Evolutionary conservation across 192 early-diverging fungal species (phyloP).

Genomic region (Martensiomyces pterosporus): DNA sequence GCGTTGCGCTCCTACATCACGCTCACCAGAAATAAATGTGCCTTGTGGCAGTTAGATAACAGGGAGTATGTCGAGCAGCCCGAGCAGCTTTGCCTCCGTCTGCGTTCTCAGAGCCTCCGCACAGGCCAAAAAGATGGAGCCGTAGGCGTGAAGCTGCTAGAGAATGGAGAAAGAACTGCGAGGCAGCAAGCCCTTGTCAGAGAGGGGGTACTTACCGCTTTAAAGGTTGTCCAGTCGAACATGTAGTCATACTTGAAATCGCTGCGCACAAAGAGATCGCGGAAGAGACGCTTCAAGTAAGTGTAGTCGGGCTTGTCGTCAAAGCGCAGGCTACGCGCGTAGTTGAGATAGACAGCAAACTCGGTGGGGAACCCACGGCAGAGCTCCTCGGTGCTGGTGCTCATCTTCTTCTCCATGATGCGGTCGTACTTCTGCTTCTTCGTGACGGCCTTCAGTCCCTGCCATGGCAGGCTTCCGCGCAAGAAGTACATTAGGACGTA

Average conservation of each 20-base stretch:
- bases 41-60: too few relatives aligned
- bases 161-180: too few relatives aligned
- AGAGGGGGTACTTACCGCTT: conserved; percentile 28
- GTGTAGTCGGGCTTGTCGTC: conserved; percentile 91
- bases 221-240: conserved; percentile 80
- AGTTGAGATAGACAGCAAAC: conserved; percentile 85
- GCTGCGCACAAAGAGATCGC: conserved; percentile 77
- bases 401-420: conserved; percentile 92
- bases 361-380: conserved; percentile 82
- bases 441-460: conserved; percentile 83
- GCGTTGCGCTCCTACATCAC: conserved; percentile 41
- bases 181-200: neutral
- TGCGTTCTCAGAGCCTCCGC: too few relatives aligned
- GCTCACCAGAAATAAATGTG: too few relatives aligned
- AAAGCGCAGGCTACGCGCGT: conserved; percentile 77
- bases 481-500: conserved; percentile 92
- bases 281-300: conserved; percentile 83
- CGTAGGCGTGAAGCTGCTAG: too few relatives aligned
- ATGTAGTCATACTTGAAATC: conserved; percentile 84
- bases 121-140: too few relatives aligned
- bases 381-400: conserved; percentile 74
- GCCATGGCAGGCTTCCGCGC: conserved; percentile 88
- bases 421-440: conserved; percentile 94
- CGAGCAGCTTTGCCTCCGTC: too few relatives aligned
- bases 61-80: too few relatives aligned